These are phyloP conservation scores for Phyllosticta citrichinensis DNA, from an alignment of 2,329 filamentous ascomycete species.

Conservation along the genomic window DNA sequence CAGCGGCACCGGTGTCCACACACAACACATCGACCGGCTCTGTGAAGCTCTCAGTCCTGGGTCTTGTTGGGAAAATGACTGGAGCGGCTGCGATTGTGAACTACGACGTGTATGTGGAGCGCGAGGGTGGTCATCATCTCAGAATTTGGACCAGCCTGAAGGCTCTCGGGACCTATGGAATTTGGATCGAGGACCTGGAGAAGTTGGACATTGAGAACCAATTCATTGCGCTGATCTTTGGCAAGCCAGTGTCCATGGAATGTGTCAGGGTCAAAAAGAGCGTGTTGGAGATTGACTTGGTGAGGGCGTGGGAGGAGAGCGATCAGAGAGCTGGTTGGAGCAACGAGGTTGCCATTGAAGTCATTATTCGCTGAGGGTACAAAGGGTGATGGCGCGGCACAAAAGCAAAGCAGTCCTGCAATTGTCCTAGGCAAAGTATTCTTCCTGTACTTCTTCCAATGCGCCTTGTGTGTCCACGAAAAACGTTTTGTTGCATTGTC, in stretches of 20 bases:
- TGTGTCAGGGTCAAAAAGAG: constrained; percentile 51
- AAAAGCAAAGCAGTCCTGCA: background rate
- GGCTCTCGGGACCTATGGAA: constrained; percentile 65
- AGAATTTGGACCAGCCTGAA: constrained; percentile 62
- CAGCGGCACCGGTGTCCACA: constrained; percentile 55
- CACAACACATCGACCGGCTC: constrained; percentile 36
- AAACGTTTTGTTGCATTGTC: too few relatives aligned
- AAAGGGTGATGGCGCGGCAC: background rate
- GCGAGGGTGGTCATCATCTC: constrained; percentile 47
- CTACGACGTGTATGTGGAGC: constrained; percentile 47
- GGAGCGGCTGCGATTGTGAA: constrained; percentile 67
- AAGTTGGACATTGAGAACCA: constrained; percentile 50
- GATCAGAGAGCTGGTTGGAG: constrained; percentile 62
- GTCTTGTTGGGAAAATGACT: constrained; percentile 80
- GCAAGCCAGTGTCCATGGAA: constrained; percentile 55
- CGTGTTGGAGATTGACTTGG: constrained; percentile 69
- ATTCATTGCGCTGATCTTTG: constrained; percentile 67
- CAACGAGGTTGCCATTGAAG: constrained; percentile 37
- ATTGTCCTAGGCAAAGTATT: too few relatives aligned
- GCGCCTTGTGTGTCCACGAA: too few relatives aligned
- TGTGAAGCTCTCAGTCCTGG: constrained; percentile 59
- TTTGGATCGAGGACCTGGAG: constrained; percentile 66
- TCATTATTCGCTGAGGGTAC: background rate
- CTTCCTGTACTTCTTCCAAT: too few relatives aligned
- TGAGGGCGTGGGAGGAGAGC: constrained; percentile 67